Evolutionary conservation across 805 yeast genomes (phyloP), one percentile per base, ranked within the genome.

Genomic region (Starmerella tilneyi): DNA sequence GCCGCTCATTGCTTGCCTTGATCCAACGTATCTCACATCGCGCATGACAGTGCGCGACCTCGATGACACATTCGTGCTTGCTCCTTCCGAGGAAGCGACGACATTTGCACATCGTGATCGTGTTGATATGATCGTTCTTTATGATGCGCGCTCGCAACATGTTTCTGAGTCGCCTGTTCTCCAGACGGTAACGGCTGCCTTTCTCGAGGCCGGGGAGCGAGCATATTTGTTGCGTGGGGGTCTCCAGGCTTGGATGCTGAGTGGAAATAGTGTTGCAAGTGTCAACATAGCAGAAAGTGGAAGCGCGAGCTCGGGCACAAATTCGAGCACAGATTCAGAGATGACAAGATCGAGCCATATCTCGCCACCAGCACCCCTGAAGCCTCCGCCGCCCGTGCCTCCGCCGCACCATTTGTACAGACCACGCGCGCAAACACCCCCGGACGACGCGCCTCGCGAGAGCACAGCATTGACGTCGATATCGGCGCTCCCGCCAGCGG

Each of bases 1-100:
- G 21, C 63, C 66, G 3, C 74, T 81, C 44, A 61, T 81, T 8
- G 70, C 84, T 9, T 83, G 88, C 58, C 71, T 88, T 16, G 94
- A 84, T 43, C 96, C 96, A 0, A 68, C 72, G 16, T 69, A 76
- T 0, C 65, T 79, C 16, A 63, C 76, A 43, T 59, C 63, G 1
- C 63, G 66, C 9, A 74, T 75, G 56, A 67, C 74, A 0, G 84
- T 82, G 54, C 63, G 60, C n/a, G 89, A 81, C 44, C 63, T 88
- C n/a, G 83, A 81, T 53, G 71, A 68, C 34, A 64, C 74, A 38
- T 71, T 89, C 9, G 64, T 78, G 47, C 60, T 75, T 13, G 68
- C 82, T 13, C 75, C 86, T 2, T 68, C 68, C 12, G 59, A 60
- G 3, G 92, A 84, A 56, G 71, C 71, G 41, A 58, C 55, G 1